Base-by-base conservation (phyloP, 768 basidiomycete species). In the Pleurotus djamor region DNA sequence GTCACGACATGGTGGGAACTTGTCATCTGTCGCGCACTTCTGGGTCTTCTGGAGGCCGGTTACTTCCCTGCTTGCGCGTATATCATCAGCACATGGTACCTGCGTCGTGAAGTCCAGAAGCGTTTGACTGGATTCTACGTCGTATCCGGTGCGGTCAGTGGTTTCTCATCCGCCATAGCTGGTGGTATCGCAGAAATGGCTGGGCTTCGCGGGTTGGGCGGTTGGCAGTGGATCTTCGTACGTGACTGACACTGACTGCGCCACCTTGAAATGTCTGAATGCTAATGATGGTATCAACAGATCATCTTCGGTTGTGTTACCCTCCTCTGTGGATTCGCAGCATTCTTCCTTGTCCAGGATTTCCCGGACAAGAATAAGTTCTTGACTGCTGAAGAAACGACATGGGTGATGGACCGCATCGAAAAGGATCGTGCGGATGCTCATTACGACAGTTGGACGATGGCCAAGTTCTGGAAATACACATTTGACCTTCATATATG, bases 211-310 rank as follows among this genome's bases (percentile, higher is more conserved):
- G 68, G 66, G 12, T 60, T 74, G 28, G 63, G 67, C 28, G 74
- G 74, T 13, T 75, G 75, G 73, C 67, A 65, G 33, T 75, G 74
- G 74, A 75, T 77, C 41, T 74, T 77, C 62, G 60, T 75, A 28
- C 57, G 72, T 50, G 38, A 34, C 37, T 48, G 45, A 8, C 21
- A 28, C 21, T 28, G 21, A 34, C 32, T n/a, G 7, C 17, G 12
- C 8, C 41, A 8, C 12, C 13, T 13, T 16, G 16, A 28, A 28
- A 28, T 28, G 21, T 28, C 13, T 52, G 4, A 35, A 2, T 12
- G n/a, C 14, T 9, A 37, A 17, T 14, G 44, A 34, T 33, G 49
- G 14, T 3, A 41, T 10, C 21, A 28, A n/a, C 14, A 35, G 63
- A 62, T 66, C 14, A 48, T 59, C 33, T 37, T 74, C 52, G 74